These are phyloP conservation scores for cucumber (Cucumis sativus) DNA, from an alignment of 306 rosid genomes.

Conservation along the genomic window DNA sequence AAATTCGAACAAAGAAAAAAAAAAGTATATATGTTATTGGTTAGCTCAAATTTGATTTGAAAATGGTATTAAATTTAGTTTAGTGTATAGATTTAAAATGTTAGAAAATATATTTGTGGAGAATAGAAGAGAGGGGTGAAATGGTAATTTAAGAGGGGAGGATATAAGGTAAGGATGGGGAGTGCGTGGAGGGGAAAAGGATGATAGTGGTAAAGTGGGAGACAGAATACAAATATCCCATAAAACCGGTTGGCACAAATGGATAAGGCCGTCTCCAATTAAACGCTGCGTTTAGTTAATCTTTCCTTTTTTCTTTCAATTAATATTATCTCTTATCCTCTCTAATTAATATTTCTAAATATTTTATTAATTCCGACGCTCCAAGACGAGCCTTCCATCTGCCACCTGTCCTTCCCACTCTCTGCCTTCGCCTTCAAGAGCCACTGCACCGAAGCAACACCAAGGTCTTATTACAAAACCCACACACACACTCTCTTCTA, in stretches of 20 bases:
- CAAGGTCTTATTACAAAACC: constrained; percentile 19
- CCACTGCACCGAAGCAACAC: constrained; percentile 41
- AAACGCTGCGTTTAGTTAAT: neutral
- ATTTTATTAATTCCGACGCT: neutral
- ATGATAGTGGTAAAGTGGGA: constrained; percentile 10
- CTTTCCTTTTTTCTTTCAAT: neutral
- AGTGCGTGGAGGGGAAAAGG: constrained; percentile 21
- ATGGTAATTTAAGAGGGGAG: neutral
- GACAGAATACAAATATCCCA: constrained; percentile 13
- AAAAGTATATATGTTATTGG: too few species aligned
- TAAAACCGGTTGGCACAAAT: neutral
- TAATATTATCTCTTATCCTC: neutral
- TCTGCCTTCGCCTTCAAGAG: constrained; percentile 55
- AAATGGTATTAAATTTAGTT: too few species aligned
- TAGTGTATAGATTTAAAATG: too few species aligned
- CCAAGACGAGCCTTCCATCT: neutral
- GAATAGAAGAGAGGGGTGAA: neutral
- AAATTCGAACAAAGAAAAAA: too few species aligned
- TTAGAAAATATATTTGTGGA: neutral
- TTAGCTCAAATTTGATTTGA: too few species aligned
- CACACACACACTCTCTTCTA: neutral
- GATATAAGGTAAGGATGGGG: neutral
- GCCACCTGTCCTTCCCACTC: constrained; percentile 50
- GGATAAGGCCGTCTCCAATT: constrained; percentile 13
- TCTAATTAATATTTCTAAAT: constrained; percentile 1